phyloP scores from a whole-genome alignment of 1,284 basidiomycete species.

The Cryptococcus amylolentus region DNA sequence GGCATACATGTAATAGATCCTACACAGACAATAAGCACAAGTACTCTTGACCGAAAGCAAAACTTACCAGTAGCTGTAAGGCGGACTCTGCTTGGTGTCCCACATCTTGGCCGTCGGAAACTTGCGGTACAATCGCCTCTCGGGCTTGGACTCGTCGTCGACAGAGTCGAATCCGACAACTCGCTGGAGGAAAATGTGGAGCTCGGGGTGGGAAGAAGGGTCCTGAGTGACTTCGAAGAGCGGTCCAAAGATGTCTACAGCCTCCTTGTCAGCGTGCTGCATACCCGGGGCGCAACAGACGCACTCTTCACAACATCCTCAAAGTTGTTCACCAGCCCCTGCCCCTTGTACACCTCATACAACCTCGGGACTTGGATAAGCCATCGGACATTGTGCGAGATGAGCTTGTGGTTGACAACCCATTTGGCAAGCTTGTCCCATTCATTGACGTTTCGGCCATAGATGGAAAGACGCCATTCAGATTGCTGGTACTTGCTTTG shows the following conservation, averaged over 20 bases:
- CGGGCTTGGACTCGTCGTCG: conserved; percentile 95
- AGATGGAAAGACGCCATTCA: conserved; percentile 96
- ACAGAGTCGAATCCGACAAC: conserved; percentile 96
- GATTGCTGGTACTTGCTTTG: conserved; percentile 99
- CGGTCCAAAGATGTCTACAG: conserved; percentile 81
- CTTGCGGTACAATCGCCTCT: conserved; percentile 87
- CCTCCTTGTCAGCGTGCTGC: background rate
- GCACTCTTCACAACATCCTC: conserved; percentile 85
- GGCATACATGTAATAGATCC: conserved; percentile 97
- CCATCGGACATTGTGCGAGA: conserved; percentile 97
- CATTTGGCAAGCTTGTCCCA: conserved; percentile 99
- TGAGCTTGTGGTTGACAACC: conserved; percentile 90
- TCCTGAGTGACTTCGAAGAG: conserved; percentile 95
- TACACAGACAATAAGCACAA: conserved; percentile 38
- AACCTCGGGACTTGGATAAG: conserved; percentile 92
- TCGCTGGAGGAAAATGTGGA: conserved; percentile 93
- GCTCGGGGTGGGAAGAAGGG: conserved; percentile 82
- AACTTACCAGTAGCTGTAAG: conserved; percentile 85
- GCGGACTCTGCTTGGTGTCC: conserved; percentile 85
- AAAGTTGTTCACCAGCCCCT: conserved; percentile 79
- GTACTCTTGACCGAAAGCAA: too few relatives aligned
- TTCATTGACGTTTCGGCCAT: conserved; percentile 71
- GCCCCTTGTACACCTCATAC: conserved; percentile 94
- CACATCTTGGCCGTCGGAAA: conserved; percentile 91
- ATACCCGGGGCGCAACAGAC: conserved; percentile 38